Evolutionary conservation across 148 eudicot genomes (phyloP).

Genomic region (Vaccinium vitisidaea): DNA sequence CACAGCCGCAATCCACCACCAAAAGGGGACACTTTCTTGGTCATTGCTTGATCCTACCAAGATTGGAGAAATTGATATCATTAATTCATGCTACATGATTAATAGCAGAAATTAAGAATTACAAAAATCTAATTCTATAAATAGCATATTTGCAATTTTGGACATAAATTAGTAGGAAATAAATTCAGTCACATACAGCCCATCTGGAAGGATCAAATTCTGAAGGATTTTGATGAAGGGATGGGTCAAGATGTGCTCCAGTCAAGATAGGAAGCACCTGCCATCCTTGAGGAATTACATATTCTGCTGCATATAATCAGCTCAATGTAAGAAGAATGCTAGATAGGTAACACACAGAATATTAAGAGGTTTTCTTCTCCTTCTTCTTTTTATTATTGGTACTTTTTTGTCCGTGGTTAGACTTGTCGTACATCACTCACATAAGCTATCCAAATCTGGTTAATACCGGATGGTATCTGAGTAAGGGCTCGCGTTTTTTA

Average conservation of each 20-base stretch:
- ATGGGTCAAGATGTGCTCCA: slow-evolving; percentile 42
- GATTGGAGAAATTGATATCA: neutral
- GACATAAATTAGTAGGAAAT: neutral
- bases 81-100: neutral
- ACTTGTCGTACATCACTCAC: neutral
- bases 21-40: slow-evolving; percentile 38
- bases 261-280: slow-evolving; percentile 45
- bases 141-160: neutral
- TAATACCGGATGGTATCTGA: no score
- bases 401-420: neutral
- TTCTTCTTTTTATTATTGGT: no score
- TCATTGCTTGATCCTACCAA: slow-evolving; percentile 33
- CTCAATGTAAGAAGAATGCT: neutral
- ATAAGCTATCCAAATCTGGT: neutral
- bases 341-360: neutral
- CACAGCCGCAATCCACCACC: slow-evolving; percentile 54
- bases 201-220: slow-evolving; percentile 53
- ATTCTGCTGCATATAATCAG: slow-evolving; percentile 22
- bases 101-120: neutral
- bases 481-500: neutral
- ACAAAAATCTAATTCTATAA: neutral
- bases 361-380: neutral
- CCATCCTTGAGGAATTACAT: slow-evolving; percentile 51
- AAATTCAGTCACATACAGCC: slow-evolving; percentile 24
- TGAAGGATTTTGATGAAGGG: slow-evolving; percentile 37